Evolutionary conservation across 2,329 filamentous ascomycete species (phyloP).

Genomic region (Epichloe aotearoae): DNA sequence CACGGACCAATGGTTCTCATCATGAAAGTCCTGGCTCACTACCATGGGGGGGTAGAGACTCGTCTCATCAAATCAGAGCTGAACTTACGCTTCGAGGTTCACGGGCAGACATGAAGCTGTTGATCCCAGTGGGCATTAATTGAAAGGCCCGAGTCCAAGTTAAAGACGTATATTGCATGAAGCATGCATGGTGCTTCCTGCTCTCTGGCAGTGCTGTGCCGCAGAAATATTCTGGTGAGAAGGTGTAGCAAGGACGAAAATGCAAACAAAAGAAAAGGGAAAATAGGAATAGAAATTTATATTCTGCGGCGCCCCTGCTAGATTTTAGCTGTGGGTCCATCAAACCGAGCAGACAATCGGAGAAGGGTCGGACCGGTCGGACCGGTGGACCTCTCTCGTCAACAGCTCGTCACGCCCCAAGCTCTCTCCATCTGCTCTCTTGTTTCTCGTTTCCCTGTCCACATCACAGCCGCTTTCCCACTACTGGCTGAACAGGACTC

Average conservation of each 20-base stretch:
- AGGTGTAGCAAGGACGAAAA: neutral
- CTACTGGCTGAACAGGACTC: neutral
- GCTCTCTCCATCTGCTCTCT: neutral
- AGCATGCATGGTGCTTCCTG: neutral
- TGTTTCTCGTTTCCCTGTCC: neutral
- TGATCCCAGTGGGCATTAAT: neutral
- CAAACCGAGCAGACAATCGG: neutral
- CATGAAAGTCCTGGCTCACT: slow-evolving; percentile 20
- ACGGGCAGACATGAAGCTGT: neutral
- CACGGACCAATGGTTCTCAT: slow-evolving; percentile 92
- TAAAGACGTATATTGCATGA: neutral
- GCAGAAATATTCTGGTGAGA: neutral
- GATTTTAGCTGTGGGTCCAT: neutral
- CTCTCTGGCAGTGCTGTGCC: neutral
- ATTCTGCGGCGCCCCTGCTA: neutral
- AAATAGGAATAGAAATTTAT: slow-evolving; percentile 2
- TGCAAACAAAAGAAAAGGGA: neutral
- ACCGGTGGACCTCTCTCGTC: slow-evolving; percentile 4
- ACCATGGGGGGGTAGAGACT: neutral
- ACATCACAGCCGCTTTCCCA: neutral
- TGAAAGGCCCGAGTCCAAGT: neutral
- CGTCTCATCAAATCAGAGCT: neutral
- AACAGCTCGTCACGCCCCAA: neutral
- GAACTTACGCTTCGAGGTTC: slow-evolving; percentile 2
- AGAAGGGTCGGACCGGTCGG: slow-evolving; percentile 14